These are phyloP conservation scores for Camillea tinctor DNA, from an alignment of 2,329 filamentous ascomycete genomes.

Conservation along the genomic window DNA sequence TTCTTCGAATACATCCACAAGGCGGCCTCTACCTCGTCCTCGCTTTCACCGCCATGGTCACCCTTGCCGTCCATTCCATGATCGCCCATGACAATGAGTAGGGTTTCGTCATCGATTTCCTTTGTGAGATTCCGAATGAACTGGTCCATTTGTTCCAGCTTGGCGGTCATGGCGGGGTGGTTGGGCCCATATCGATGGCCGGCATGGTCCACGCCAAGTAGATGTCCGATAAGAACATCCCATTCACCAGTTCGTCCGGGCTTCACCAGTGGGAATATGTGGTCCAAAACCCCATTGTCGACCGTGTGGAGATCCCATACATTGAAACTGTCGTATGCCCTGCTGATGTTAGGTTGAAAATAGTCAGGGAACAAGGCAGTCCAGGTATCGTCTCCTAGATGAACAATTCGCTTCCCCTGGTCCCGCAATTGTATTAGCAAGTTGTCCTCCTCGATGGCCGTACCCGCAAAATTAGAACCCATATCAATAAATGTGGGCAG, in stretches of 20 bases:
- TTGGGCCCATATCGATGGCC: conserved; percentile 94
- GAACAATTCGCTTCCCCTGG: conserved; percentile 73
- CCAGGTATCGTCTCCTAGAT: conserved; percentile 98
- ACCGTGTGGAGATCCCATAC: conserved; percentile 98
- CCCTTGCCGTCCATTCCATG: conserved; percentile 98
- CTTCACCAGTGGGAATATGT: conserved; percentile 81
- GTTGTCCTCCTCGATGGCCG: conserved; percentile 91
- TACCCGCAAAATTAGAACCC: conserved; percentile 92
- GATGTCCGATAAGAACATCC: conserved; percentile 95
- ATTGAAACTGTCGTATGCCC: conserved; percentile 94
- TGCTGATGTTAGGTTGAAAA: conserved; percentile 83
- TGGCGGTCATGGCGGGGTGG: conserved; percentile 86
- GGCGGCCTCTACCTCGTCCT: conserved; percentile 91
- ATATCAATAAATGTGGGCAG: conserved; percentile 92
- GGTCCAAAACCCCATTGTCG: conserved; percentile 89
- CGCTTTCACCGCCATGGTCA: conserved; percentile 96
- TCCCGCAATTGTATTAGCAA: conserved; percentile 64
- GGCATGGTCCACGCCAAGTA: conserved; percentile 93
- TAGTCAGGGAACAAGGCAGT: conserved; percentile 89
- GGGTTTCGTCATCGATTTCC: conserved; percentile 76
- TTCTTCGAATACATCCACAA: conserved; percentile 98
- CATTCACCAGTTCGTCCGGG: conserved; percentile 66
- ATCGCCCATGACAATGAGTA: conserved; percentile 97
- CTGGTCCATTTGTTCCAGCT: conserved; percentile 85
- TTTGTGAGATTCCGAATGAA: conserved; percentile 72